These are phyloP conservation scores for Loxodes magnus DNA, from an alignment of 73 alveolate genomes.

Conservation along the genomic window DNA sequence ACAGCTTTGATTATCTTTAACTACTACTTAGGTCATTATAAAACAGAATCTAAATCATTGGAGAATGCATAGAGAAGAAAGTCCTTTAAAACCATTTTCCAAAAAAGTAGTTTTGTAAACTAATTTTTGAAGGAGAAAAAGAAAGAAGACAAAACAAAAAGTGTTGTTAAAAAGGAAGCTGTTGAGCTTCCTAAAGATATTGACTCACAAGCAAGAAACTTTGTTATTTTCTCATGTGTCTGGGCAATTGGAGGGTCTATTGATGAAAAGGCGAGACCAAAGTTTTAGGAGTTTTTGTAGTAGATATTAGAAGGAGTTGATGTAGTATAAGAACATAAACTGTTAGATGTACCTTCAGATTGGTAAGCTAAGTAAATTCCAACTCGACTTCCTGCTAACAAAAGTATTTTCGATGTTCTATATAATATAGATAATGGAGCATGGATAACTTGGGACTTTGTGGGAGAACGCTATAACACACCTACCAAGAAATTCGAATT, in stretches of 20 bases:
- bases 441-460: constrained; percentile 43
- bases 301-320: constrained; percentile 58
- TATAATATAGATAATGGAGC: constrained; percentile 33
- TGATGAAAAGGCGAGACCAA: constrained; percentile 81
- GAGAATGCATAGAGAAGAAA: too few species aligned
- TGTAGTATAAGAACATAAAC: constrained; percentile 11
- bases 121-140: constrained; percentile 15
- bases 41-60: too few species aligned
- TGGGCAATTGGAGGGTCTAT: constrained; percentile 97
- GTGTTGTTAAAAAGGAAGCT: constrained; percentile 16
- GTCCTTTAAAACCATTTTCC: too few species aligned
- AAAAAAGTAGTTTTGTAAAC: too few species aligned
- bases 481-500: constrained; percentile 65
- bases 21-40: neutral
- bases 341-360: constrained; percentile 1
- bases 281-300: constrained; percentile 54
- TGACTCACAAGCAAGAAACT: constrained; percentile 76
- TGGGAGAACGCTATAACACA: constrained; percentile 36
- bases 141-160: constrained; percentile 1
- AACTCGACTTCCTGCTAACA: constrained; percentile 22
- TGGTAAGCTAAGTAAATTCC: constrained; percentile 23
- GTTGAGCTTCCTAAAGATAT: constrained; percentile 61
- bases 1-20: constrained; percentile 35
- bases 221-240: constrained; percentile 69
- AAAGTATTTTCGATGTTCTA: constrained; percentile 25